Evolutionary conservation across 345 rosid genomes (phyloP).

Genomic region (Pistacia atlantica): DNA sequence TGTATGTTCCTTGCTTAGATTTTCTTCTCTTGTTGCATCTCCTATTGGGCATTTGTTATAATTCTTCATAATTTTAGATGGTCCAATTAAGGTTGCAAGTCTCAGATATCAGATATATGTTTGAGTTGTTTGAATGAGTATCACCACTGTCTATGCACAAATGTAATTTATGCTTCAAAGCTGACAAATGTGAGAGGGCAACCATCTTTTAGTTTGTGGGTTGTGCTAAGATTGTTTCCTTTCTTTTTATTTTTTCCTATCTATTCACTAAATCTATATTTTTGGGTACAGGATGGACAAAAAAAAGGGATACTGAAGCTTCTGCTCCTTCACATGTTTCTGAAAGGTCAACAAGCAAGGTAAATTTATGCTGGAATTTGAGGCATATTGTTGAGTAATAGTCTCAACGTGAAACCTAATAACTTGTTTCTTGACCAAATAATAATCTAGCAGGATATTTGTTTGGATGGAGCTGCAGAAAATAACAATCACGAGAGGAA

Average conservation of each 20-base stretch:
- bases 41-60: neutral
- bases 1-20: conserved; percentile 37
- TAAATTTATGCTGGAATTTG: conserved; percentile 27
- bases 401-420: neutral
- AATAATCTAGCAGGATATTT: conserved; percentile 35
- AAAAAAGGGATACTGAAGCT: conserved; percentile 41
- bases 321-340: conserved; percentile 26
- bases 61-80: neutral
- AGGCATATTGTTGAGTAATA: conserved; percentile 5
- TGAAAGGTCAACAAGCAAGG: conserved; percentile 62
- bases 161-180: neutral
- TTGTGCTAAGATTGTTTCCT: neutral
- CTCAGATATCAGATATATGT: no score
- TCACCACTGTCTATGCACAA: neutral
- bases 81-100: neutral
- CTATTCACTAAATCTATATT: conserved; percentile 13
- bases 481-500: conserved; percentile 37
- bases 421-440: neutral
- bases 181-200: neutral
- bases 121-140: neutral
- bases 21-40: conserved; percentile 1
- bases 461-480: conserved; percentile 37
- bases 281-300: conserved; percentile 51
- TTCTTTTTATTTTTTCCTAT: conserved; percentile 11
- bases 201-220: neutral